These are phyloP conservation scores for Cytospora mali DNA, from an alignment of 2,329 filamentous ascomycete genomes.

Conservation along the genomic window DNA sequence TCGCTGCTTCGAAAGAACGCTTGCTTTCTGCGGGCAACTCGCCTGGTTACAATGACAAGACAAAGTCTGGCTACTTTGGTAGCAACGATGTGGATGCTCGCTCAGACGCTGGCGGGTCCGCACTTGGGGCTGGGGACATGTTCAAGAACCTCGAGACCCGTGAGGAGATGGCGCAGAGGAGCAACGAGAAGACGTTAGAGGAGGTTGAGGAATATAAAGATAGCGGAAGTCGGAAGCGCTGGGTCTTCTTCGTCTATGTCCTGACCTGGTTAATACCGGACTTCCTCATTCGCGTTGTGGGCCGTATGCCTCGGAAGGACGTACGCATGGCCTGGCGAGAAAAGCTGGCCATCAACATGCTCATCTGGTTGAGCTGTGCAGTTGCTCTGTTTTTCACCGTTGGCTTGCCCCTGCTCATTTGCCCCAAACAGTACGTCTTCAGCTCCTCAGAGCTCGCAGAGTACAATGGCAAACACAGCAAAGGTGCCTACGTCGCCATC, in stretches of 20 bases:
- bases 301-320: conserved; percentile 89
- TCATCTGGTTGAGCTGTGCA: conserved; percentile 88
- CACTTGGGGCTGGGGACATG: conserved; percentile 91
- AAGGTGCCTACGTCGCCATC: conserved; percentile 72
- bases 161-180: conserved; percentile 92
- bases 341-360: conserved; percentile 95
- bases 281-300: conserved; percentile 73
- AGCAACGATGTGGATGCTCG: conserved; percentile 77
- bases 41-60: conserved; percentile 72
- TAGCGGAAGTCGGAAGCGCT: conserved; percentile 82
- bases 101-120: conserved; percentile 91
- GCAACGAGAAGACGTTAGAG: conserved; percentile 84
- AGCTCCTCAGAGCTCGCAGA: conserved; percentile 74
- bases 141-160: conserved; percentile 95
- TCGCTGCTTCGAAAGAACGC: conserved; percentile 64
- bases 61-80: conserved; percentile 78
- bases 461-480: conserved; percentile 71
- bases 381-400: conserved; percentile 87
- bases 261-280: conserved; percentile 90
- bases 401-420: conserved; percentile 83
- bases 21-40: conserved; percentile 56
- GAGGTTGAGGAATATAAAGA: conserved; percentile 85
- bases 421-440: conserved; percentile 87
- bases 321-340: conserved; percentile 93
- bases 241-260: conserved; percentile 81